phyloP scores from a whole-genome alignment of 2,329 filamentous ascomycete genomes.

The Rutstroemia sp. region DNA sequence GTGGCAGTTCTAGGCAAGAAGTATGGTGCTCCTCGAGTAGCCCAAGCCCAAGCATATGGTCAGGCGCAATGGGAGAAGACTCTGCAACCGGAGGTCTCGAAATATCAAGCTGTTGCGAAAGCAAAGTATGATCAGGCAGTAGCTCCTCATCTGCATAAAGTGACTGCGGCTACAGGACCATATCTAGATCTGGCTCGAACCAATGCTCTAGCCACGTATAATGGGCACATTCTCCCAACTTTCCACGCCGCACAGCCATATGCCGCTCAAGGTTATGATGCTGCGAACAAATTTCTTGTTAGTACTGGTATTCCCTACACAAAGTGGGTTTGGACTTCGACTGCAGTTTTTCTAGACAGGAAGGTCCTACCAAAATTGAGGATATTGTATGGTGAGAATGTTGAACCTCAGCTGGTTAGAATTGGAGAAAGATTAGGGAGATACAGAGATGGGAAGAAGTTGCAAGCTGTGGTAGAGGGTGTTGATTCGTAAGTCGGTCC shows the following conservation, averaged over 20 bases:
- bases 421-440: conserved; percentile 84
- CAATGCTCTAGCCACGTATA: conserved; percentile 60
- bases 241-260: conserved; percentile 72
- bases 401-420: conserved; percentile 88
- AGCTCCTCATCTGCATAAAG: conserved; percentile 65
- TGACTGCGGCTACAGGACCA: conserved; percentile 51
- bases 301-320: conserved; percentile 66
- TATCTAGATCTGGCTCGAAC: conserved; percentile 63
- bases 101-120: conserved; percentile 53
- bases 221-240: conserved; percentile 65
- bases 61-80: conserved; percentile 71
- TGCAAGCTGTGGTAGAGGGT: conserved; percentile 51
- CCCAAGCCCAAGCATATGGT: conserved; percentile 59
- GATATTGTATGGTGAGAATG: conserved; percentile 79
- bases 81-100: conserved; percentile 65
- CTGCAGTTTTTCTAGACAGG: conserved; percentile 63
- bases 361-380: conserved; percentile 76
- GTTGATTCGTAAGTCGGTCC: conserved; percentile 36
- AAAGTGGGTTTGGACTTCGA: conserved; percentile 62
- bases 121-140: conserved; percentile 63
- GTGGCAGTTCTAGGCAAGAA: conserved; percentile 57
- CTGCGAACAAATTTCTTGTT: conserved; percentile 58
- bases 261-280: conserved; percentile 57
- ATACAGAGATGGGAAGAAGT: conserved; percentile 55
- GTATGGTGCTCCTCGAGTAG: conserved; percentile 68